These are phyloP conservation scores for Halenospora varia DNA, from an alignment of 495 filamentous ascomycete genomes.

Conservation along the genomic window DNA sequence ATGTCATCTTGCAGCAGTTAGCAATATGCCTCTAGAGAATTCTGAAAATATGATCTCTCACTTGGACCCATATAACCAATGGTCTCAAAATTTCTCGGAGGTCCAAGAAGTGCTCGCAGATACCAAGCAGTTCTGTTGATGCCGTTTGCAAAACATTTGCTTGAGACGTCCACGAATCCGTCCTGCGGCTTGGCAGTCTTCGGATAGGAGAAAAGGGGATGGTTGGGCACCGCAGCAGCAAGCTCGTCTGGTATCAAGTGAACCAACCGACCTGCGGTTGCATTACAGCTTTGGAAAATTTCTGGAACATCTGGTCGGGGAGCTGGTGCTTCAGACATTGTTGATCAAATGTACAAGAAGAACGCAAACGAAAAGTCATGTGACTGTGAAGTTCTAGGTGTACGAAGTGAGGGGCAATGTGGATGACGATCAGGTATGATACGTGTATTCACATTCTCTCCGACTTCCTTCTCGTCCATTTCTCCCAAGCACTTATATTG, in stretches of 20 bases:
- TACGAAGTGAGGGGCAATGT: too few species aligned
- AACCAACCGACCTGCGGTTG: neutral
- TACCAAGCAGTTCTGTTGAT: conserved; percentile 29
- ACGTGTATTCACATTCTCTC: too few species aligned
- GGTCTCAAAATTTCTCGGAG: conserved; percentile 23
- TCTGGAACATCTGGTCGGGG: too few species aligned
- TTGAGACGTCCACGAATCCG: conserved; percentile 19
- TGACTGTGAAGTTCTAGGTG: too few species aligned
- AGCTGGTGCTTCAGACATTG: too few species aligned
- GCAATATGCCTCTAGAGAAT: neutral
- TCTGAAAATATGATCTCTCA: neutral
- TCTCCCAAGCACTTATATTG: too few species aligned
- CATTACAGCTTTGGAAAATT: too few species aligned
- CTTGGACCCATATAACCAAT: conserved; percentile 42
- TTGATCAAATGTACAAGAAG: too few species aligned
- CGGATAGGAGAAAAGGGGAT: neutral
- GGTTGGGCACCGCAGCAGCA: neutral
- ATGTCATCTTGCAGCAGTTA: conserved; percentile 26
- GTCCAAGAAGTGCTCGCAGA: conserved; percentile 31
- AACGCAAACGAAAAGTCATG: too few species aligned
- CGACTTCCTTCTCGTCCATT: too few species aligned
- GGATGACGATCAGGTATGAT: too few species aligned
- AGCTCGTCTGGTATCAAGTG: neutral
- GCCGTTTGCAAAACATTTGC: conserved; percentile 13
- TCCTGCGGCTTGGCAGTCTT: neutral